Base-by-base conservation (phyloP, 257 asterid species). In the Capsicum chinense region DNA sequence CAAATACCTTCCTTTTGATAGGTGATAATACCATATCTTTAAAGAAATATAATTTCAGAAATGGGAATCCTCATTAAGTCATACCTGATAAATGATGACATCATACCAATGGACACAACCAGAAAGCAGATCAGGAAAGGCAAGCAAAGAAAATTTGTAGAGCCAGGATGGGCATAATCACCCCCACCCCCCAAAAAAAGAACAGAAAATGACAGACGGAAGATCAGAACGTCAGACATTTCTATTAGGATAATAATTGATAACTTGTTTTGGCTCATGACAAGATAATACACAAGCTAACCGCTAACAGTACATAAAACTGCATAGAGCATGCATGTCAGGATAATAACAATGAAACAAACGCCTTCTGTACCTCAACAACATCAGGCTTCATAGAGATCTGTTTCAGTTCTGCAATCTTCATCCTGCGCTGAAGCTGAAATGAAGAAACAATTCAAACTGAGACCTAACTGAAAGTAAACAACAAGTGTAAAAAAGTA, bases 381-480 rank as follows among this genome's bases (percentile, higher is more conserved):
- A 95, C 98, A 90, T 95, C 99, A 84, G 99, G 98, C 85, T 92
- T 94, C 71, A 94, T 81, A 85, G 86, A 90, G 57, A 95, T 87
- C 88, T 95, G 98, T 83, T 95, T 95, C 86, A 95, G 84, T 80
- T 96, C 99, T 52, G 98, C 98, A 83, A 95, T 95, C 88, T 95
- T 95, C 99, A 95, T 95, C 84, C 99, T 89, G 35, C 98, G 95
- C 79, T 94, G 97, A 84, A 93, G 94, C 99, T 96, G 88, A 87
- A 90, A 84, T 48, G 88, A 26, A 68, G 44, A 69, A 62, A 39
- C 44, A 12, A n/a, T 54, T 85, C 66, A 86, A 86, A 71, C 70
- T 52, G 44, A 7, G 81, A 54, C 48, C 63, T 21, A 67, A 76
- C 81, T 50, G 62, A 76, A 74, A 47, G 63, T 3, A 78, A 70